Evolutionary conservation across 2,329 filamentous ascomycete genomes (phyloP).

Genomic region (Westerdykella aurantiaca): DNA sequence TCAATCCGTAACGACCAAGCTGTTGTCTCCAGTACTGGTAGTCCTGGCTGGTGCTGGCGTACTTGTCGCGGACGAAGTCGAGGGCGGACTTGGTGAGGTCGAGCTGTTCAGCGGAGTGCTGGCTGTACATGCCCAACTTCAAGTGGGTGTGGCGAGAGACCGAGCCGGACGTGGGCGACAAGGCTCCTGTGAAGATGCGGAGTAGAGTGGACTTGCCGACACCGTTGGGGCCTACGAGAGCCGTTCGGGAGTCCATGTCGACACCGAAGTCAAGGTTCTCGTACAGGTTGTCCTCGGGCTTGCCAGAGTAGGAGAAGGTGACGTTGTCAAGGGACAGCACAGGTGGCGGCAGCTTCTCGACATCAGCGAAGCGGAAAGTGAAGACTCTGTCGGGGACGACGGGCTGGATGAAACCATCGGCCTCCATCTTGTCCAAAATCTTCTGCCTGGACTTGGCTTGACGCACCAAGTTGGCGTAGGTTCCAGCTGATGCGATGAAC

Average conservation of each 20-base stretch:
- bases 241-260: constrained; percentile 98
- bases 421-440: constrained; percentile 99
- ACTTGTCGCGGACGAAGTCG: constrained; percentile 97
- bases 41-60: constrained; percentile 80
- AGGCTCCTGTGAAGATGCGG: constrained; percentile 91
- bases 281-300: constrained; percentile 86
- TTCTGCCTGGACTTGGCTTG: constrained; percentile 99
- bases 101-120: constrained; percentile 97
- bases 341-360: constrained; percentile 97
- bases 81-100: constrained; percentile 96
- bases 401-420: constrained; percentile 94
- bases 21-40: constrained; percentile 99
- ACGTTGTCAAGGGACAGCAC: constrained; percentile 96
- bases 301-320: constrained; percentile 94
- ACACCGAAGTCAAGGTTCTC: constrained; percentile 96
- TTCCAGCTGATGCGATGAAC: constrained; percentile 99
- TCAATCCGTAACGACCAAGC: constrained; percentile 89
- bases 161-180: constrained; percentile 73
- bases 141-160: constrained; percentile 94
- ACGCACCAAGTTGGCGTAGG: constrained; percentile 97
- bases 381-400: constrained; percentile 82
- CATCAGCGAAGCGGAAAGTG: constrained; percentile 96
- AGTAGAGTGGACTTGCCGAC: constrained; percentile 97
- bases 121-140: constrained; percentile 96
- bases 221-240: constrained; percentile 96